These are phyloP conservation scores for Penicillium ucsense DNA, from an alignment of 495 filamentous ascomycete genomes.

Conservation along the genomic window DNA sequence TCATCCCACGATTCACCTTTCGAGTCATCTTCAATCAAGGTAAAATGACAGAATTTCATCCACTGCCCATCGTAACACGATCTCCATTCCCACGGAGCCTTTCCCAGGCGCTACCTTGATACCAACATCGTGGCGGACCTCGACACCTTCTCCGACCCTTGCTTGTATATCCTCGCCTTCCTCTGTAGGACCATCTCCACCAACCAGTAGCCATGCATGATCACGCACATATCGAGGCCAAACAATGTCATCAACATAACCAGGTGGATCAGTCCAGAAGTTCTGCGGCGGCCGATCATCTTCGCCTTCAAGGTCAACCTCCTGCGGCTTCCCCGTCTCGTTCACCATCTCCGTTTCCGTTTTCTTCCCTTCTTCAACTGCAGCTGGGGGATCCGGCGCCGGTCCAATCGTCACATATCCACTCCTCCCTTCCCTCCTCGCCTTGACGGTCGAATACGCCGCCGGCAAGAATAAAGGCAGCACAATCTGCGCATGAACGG, in stretches of 20 bases:
- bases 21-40: neutral
- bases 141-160: conserved; percentile 23
- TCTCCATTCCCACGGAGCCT: conserved; percentile 23
- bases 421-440: conserved; percentile 57
- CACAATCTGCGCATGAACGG: conserved; percentile 52
- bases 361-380: neutral
- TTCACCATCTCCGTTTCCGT: neutral
- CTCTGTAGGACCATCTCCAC: conserved; percentile 39
- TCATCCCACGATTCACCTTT: too few relatives aligned
- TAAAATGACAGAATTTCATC: conserved; percentile 26
- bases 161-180: conserved; percentile 25
- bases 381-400: conserved; percentile 14
- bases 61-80: conserved; percentile 36
- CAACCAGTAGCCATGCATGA: conserved; percentile 66
- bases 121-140: conserved; percentile 27
- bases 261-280: conserved; percentile 89
- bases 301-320: conserved; percentile 28
- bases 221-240: conserved; percentile 85
- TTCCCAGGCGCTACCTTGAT: conserved; percentile 30
- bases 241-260: conserved; percentile 88
- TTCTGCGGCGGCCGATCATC: conserved; percentile 48
- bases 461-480: conserved; percentile 67
- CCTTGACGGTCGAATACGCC: conserved; percentile 47
- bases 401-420: conserved; percentile 75
- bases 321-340: neutral